Conservation (phyloP, 2,329 filamentous ascomycete species). For the Aureobasidium lini region DNA sequence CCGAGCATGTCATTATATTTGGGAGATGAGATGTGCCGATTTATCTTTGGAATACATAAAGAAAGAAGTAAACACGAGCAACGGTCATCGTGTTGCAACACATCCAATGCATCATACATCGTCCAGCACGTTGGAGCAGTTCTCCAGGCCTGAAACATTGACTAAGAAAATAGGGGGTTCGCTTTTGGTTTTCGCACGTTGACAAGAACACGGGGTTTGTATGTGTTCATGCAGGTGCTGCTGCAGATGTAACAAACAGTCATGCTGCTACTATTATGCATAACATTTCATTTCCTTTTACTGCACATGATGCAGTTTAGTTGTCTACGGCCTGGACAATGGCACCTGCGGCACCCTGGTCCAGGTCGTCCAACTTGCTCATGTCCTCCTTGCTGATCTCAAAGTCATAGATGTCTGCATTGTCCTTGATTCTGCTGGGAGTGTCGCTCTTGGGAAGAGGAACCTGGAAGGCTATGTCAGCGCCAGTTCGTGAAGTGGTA, state of each 20-base stretch:
- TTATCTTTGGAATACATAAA: background rate
- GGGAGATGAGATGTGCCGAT: background rate
- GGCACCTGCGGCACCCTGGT: constrained; percentile 29
- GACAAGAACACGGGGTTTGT: background rate
- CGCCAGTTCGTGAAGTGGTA: background rate
- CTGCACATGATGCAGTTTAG: background rate
- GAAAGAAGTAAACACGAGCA: no score
- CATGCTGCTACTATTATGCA: background rate
- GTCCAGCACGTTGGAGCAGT: no score
- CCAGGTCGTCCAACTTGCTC: constrained; percentile 43
- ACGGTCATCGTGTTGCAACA: background rate
- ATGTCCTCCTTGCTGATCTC: constrained; percentile 52
- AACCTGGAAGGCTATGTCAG: constrained; percentile 2
- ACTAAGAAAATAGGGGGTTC: background rate
- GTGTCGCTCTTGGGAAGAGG: constrained; percentile 70
- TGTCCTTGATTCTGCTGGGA: constrained; percentile 58
- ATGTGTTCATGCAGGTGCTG: background rate
- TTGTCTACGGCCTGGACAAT: constrained; percentile 28
- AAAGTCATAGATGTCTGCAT: constrained; percentile 57
- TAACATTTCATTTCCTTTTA: background rate
- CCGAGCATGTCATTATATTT: background rate
- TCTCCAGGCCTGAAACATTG: background rate
- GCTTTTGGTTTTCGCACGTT: background rate
- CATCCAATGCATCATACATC: background rate
- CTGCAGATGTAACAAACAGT: background rate